These are phyloP conservation scores for Venturia aucupariae DNA, from an alignment of 2,329 filamentous ascomycete species.

Conservation along the genomic window DNA sequence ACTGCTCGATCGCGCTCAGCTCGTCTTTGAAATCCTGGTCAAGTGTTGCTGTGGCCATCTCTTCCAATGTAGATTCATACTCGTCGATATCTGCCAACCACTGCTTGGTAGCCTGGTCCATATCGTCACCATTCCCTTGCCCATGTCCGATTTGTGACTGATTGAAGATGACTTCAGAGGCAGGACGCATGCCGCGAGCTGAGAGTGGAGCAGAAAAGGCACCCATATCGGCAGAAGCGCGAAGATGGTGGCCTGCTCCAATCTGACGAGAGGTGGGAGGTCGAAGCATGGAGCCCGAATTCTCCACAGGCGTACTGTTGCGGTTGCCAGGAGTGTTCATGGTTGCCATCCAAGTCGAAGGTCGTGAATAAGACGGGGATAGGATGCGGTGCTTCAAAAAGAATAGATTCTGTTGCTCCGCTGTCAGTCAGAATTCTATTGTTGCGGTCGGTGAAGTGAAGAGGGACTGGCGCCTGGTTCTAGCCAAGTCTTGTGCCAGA, in stretches of 20 bases:
- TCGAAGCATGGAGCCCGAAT: constrained; percentile 70
- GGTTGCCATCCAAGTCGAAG: constrained; percentile 31
- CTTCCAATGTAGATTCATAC: constrained; percentile 95
- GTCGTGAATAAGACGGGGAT: neutral
- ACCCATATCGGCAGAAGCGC: constrained; percentile 93
- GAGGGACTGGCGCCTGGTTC: neutral
- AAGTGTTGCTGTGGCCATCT: constrained; percentile 97
- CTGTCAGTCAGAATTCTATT: neutral
- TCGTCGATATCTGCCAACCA: constrained; percentile 99
- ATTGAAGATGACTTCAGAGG: constrained; percentile 86
- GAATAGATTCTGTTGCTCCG: neutral
- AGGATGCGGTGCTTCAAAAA: neutral
- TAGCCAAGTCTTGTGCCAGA: too few relatives aligned
- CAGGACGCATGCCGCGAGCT: constrained; percentile 75
- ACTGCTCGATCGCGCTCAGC: constrained; percentile 96
- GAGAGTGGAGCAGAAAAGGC: constrained; percentile 61
- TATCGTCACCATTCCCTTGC: constrained; percentile 69
- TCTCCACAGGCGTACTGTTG: constrained; percentile 87
- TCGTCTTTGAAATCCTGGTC: constrained; percentile 99
- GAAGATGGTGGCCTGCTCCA: constrained; percentile 73
- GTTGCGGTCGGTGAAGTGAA: neutral
- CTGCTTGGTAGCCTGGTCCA: constrained; percentile 91
- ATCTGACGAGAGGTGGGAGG: constrained; percentile 71
- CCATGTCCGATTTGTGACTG: constrained; percentile 58
- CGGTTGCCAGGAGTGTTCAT: constrained; percentile 57